A percentile compares a stretch with the other conserved stretches of the same genome.
phyloP scores from a whole-genome alignment of 352 stramenopile species.

The Pseudoperonospora humuli region DNA sequence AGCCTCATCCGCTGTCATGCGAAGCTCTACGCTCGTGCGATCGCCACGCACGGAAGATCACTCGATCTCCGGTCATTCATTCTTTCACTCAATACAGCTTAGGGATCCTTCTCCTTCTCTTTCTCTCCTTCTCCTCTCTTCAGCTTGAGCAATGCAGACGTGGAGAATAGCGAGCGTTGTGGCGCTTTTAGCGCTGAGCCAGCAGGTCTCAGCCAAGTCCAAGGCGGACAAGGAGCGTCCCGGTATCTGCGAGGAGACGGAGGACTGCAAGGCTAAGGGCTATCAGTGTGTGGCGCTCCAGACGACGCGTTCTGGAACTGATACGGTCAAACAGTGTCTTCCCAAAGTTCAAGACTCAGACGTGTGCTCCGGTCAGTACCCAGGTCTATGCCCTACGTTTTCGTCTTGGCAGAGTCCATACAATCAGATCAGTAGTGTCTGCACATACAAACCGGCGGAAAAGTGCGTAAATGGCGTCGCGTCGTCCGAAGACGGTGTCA shows the following conservation, averaged over 20 bases:
- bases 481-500: slow-evolving; percentile 30
- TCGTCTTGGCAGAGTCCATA: slow-evolving; percentile 56
- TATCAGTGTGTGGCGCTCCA: slow-evolving; percentile 69
- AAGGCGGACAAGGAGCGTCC: slow-evolving; percentile 24
- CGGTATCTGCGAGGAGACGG: slow-evolving; percentile 49
- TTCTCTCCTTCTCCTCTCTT: slow-evolving; percentile 4
- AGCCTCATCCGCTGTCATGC: too few relatives aligned
- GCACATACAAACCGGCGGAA: slow-evolving; percentile 63
- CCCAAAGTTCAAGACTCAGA: slow-evolving; percentile 49
- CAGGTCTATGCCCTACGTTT: slow-evolving; percentile 62
- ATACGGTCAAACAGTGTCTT: slow-evolving; percentile 66
- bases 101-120: background rate
- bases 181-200: too few relatives aligned
- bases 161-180: slow-evolving; percentile 31
- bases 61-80: slow-evolving; percentile 11
- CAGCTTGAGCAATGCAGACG: slow-evolving; percentile 25
- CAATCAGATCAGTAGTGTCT: slow-evolving; percentile 72
- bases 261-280: slow-evolving; percentile 37
- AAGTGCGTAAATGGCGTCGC: slow-evolving; percentile 50
- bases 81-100: slow-evolving; percentile 19
- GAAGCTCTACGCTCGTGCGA: too few relatives aligned
- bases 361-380: slow-evolving; percentile 55
- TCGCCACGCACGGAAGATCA: background rate
- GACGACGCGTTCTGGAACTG: slow-evolving; percentile 47
- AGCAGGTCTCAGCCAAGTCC: slow-evolving; percentile 21